Evolutionary conservation across 164 flowering plant genomes (phyloP).

Genomic region (Umbilicus rupestris): DNA sequence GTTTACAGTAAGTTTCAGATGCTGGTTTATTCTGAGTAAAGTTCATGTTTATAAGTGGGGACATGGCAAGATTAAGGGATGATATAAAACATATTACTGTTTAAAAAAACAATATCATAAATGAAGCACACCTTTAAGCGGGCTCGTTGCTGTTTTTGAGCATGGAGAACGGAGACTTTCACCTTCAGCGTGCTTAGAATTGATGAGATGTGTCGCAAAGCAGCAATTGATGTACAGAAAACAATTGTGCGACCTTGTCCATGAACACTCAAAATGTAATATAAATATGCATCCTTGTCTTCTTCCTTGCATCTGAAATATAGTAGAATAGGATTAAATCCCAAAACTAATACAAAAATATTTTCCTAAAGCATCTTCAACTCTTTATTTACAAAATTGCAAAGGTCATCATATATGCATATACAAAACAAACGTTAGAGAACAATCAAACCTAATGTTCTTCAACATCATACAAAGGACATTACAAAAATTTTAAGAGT

Average conservation of each 20-base stretch:
- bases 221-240: constrained; percentile 91
- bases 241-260: constrained; percentile 90
- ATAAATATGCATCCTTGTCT: constrained; percentile 89
- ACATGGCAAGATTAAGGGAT: too few species aligned
- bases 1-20: too few species aligned
- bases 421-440: neutral
- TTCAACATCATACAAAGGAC: neutral
- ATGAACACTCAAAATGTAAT: constrained; percentile 78
- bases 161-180: constrained; percentile 63
- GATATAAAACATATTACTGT: neutral
- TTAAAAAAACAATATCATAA: neutral
- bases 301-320: constrained; percentile 83
- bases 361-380: neutral
- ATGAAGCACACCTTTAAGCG: constrained; percentile 63
- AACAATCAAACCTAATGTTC: neutral
- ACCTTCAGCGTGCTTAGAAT: constrained; percentile 53
- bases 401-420: neutral
- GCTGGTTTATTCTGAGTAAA: neutral
- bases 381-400: neutral
- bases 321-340: neutral
- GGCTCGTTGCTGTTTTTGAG: constrained; percentile 93
- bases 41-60: neutral
- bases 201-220: constrained; percentile 71
- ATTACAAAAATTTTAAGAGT: neutral
- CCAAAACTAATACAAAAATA: neutral